Evolutionary conservation across 73 alveolate genomes (phyloP).

Genomic region (Stentor coeruleus): DNA sequence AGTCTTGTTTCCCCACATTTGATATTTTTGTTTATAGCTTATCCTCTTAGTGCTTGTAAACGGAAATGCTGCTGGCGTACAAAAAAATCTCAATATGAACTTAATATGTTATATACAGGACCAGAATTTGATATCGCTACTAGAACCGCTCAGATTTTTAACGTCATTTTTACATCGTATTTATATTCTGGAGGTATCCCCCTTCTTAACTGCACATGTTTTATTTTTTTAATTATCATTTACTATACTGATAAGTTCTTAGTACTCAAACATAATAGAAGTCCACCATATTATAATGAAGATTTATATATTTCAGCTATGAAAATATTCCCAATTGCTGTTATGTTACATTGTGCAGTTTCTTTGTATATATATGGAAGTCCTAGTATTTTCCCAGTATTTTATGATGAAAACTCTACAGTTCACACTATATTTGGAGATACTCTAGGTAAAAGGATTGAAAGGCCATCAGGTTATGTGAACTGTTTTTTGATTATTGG

Average conservation of each 20-base stretch:
- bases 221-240: neutral
- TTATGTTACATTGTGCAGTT: constrained; percentile 20
- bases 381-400: constrained; percentile 4
- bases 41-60: constrained; percentile 1
- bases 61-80: constrained; percentile 17
- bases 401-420: neutral
- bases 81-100: neutral
- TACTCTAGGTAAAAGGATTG: neutral
- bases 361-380: neutral
- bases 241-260: constrained; percentile 14
- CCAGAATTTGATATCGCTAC: constrained; percentile 23
- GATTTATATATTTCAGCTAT: constrained; percentile 17
- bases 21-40: neutral
- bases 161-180: neutral
- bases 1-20: constrained; percentile 14
- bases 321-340: neutral
- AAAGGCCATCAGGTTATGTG: constrained; percentile 1
- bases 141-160: constrained; percentile 22
- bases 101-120: neutral
- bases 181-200: constrained; percentile 27
- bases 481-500: neutral
- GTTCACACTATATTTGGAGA: neutral
- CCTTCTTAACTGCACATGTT: constrained; percentile 6
- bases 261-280: constrained; percentile 13
- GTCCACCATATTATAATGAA: constrained; percentile 17